Evolutionary conservation across 768 basidiomycete species (phyloP), one percentile per base, ranked within the genome.

Genomic region (Lactarius hatsudake): DNA sequence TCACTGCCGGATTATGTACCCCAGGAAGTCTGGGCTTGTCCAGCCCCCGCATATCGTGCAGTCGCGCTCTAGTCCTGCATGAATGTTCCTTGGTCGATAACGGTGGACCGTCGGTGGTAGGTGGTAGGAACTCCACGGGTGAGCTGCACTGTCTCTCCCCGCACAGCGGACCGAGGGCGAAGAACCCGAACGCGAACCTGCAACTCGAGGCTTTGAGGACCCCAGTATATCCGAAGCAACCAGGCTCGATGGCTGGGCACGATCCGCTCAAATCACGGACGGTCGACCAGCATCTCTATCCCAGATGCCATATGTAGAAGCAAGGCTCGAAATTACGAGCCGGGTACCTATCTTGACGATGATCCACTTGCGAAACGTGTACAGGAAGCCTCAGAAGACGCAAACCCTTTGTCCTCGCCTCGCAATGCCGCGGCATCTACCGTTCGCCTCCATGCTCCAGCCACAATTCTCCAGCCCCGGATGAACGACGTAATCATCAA

Each of bases 281-380:
- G 15, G 57, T 12, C 66, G 34, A 59, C n/a, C 48, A 23, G 23
- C 12, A 20, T n/a, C 48, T 55, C 59, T 64, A 17, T 36, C 53
- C 59, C 59, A 34, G 62, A 48, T 68, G 20, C 67, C 62, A 64
- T 68, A 56, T 54, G 28, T 15, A 42, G 67, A 64, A 61, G 26
- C 20, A 61, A 56, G 15, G 26, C 34, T 54, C 12, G 62, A 68
- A 60, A 56, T 55, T 48, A 55, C 4, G 53, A 34, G n/a, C 58
- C 42, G 26, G 40, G 62, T 64, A 64, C 67, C 63, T 64, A 68
- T 68, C 53, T 30, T 45, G 67, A 63, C 58, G 28, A 45, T 64
- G 59, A 68, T 68, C 67, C 30, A 59, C 43, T 32, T 13, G 26
- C 51, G n/a, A 28, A 56, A 42, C 53, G 63, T 68, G 66, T 67